These are phyloP conservation scores for Calonectria pteridis DNA, from an alignment of 2,329 filamentous ascomycete species.

Conservation along the genomic window DNA sequence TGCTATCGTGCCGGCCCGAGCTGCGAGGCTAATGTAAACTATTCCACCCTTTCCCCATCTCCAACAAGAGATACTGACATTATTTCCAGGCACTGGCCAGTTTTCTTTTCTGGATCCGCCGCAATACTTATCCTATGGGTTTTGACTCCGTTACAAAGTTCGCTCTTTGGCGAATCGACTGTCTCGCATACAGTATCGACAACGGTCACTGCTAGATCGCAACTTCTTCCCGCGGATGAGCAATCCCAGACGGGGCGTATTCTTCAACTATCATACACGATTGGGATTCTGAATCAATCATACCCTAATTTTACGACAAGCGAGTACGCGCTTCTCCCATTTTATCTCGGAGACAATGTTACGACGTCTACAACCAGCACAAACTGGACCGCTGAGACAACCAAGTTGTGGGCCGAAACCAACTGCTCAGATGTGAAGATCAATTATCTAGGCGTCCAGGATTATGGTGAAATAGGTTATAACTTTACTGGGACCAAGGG, in stretches of 20 bases:
- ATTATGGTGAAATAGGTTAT: neutral
- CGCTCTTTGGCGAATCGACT: neutral
- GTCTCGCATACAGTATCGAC: neutral
- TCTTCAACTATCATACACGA: neutral
- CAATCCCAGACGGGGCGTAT: neutral
- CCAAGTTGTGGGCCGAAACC: conserved; percentile 11
- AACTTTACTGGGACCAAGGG: neutral
- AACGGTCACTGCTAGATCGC: neutral
- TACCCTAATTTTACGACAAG: neutral
- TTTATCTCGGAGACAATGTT: neutral
- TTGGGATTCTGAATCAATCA: neutral
- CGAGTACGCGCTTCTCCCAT: neutral
- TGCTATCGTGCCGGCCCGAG: neutral
- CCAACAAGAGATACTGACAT: neutral
- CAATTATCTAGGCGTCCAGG: neutral
- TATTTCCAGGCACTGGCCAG: neutral
- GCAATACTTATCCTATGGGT: conserved; percentile 7
- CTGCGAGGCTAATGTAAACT: neutral
- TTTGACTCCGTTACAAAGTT: neutral
- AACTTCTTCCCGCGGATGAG: neutral
- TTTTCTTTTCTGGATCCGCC: neutral
- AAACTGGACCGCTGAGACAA: conserved; percentile 19
- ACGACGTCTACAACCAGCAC: neutral
- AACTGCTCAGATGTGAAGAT: neutral
- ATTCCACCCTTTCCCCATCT: too few species aligned